phyloP scores from a whole-genome alignment of 1,139 yeast species.

The Taphrina pruni region DNA sequence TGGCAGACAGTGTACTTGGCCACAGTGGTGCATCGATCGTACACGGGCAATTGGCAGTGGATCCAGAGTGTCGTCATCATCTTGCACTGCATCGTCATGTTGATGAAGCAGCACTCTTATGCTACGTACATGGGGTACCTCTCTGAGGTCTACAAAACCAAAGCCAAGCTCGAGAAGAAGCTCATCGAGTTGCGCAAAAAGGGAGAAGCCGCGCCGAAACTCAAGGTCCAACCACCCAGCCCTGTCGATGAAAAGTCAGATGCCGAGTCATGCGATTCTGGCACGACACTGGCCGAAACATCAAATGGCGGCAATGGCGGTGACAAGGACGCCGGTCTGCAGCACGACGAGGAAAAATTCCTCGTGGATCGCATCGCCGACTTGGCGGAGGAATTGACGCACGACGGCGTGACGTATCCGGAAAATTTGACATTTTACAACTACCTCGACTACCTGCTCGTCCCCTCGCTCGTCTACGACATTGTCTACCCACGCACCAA shows the following conservation, averaged over 20 bases:
- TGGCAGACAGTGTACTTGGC: slow-evolving; percentile 54
- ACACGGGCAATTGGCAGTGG: slow-evolving; percentile 58
- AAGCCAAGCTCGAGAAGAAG: slow-evolving; percentile 41
- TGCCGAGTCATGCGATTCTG: slow-evolving; percentile 3
- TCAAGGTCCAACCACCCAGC: slow-evolving; percentile 25
- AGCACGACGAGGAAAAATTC: slow-evolving; percentile 38
- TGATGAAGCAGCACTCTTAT: slow-evolving; percentile 93
- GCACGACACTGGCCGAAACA: slow-evolving; percentile 14
- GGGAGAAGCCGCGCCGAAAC: background rate
- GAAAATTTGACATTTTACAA: slow-evolving; percentile 62
- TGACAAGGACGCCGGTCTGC: background rate
- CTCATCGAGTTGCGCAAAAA: slow-evolving; percentile 29
- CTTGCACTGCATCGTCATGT: slow-evolving; percentile 78
- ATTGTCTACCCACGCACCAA: slow-evolving; percentile 79
- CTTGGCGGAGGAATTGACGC: slow-evolving; percentile 65
- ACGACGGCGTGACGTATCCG: slow-evolving; percentile 62
- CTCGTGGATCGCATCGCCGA: slow-evolving; percentile 60
- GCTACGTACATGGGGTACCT: slow-evolving; percentile 87
- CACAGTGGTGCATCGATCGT: slow-evolving; percentile 33
- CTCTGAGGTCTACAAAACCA: slow-evolving; percentile 61
- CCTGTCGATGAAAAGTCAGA: slow-evolving; percentile 9
- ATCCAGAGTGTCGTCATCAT: slow-evolving; percentile 81
- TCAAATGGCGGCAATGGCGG: background rate
- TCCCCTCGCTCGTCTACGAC: slow-evolving; percentile 51
- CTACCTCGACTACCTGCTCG: slow-evolving; percentile 43